These are phyloP conservation scores for Clathrospora elynae DNA, from an alignment of 2,329 filamentous ascomycete species.

Conservation along the genomic window DNA sequence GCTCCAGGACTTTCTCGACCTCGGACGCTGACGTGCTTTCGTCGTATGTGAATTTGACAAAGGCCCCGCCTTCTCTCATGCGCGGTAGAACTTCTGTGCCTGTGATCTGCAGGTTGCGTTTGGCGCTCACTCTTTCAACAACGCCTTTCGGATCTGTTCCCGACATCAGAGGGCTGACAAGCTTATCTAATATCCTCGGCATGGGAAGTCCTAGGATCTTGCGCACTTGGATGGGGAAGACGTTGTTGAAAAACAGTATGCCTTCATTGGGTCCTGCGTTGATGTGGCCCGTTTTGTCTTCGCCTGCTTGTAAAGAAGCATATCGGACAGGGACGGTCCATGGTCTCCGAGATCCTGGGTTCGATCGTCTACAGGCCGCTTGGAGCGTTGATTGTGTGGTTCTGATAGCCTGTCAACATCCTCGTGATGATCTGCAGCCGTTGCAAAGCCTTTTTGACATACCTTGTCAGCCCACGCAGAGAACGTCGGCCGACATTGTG, in stretches of 20 bases:
- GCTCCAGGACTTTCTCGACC: constrained; percentile 65
- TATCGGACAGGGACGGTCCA: constrained; percentile 25
- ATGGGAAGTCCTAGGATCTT: constrained; percentile 63
- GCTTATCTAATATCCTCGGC: constrained; percentile 56
- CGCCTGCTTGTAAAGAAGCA: constrained; percentile 55
- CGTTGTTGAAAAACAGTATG: constrained; percentile 88
- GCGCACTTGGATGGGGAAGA: constrained; percentile 80
- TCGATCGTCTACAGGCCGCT: constrained; percentile 5
- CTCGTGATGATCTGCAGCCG: constrained; percentile 28
- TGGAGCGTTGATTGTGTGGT: constrained; percentile 10
- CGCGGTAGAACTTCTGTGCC: constrained; percentile 83
- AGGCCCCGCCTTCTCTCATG: constrained; percentile 89
- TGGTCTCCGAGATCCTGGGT: constrained; percentile 2
- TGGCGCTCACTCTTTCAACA: constrained; percentile 62
- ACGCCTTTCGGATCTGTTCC: constrained; percentile 63
- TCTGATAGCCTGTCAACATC: constrained; percentile 29
- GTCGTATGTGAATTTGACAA: constrained; percentile 78
- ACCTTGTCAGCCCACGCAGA: constrained; percentile 33
- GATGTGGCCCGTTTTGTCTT: constrained; percentile 80
- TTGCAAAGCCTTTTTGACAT: constrained; percentile 20
- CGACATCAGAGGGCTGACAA: constrained; percentile 58
- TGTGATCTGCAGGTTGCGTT: constrained; percentile 65
- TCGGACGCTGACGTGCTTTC: constrained; percentile 55
- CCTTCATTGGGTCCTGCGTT: constrained; percentile 75
- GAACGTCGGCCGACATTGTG: constrained; percentile 25